Evolutionary conservation across 2,329 filamentous ascomycete genomes (phyloP), one percentile per base, ranked within the genome.

Genomic region (Sphaerulina vaccinii): DNA sequence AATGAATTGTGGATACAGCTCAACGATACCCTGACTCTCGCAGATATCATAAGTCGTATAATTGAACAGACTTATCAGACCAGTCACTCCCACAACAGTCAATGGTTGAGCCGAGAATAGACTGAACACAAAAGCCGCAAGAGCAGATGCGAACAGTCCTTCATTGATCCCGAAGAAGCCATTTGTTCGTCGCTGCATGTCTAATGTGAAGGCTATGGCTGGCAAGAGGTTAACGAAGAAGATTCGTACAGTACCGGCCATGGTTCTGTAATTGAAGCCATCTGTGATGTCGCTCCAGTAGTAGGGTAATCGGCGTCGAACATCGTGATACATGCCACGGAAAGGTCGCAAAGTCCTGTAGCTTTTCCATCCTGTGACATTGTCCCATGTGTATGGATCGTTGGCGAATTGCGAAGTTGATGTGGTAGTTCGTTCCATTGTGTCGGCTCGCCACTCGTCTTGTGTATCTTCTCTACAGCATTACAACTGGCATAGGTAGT

Each of bases 21-120:
- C 58, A 3, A 67, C 58, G 2, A 75, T 71, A 35, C 79, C 76
- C 53, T 81, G 75, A 10, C 68, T 68, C 21, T 65, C 65, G 38
- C 80, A 71, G 47, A 82, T 82, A 52, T 82, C 77, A 65, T 79
- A 82, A 55, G 81, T 80, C 19, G 79, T 83, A 59, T 80, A 82
- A 62, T 82, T 81, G 70, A 83, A 82, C 32, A 71, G 50, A 7
- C 73, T 75, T 32, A 79, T 79, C 21, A 79, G 64, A 54, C 80
- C 79, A 3, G 79, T 81, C 32, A 82, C 77, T 4, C 79, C 79
- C 13, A 82, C 78, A 15, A 82, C 79, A 3, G 78, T 81, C 37
- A 82, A 64, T 0, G 79, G 79, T 59, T 82, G 79, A 23, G 73
- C 76, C 18, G 71, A 71, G 2, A 81, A 60, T 5, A 76, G 60